These are phyloP conservation scores for Triangularia setosa DNA, from an alignment of 2,329 filamentous ascomycete species.

Conservation along the genomic window DNA sequence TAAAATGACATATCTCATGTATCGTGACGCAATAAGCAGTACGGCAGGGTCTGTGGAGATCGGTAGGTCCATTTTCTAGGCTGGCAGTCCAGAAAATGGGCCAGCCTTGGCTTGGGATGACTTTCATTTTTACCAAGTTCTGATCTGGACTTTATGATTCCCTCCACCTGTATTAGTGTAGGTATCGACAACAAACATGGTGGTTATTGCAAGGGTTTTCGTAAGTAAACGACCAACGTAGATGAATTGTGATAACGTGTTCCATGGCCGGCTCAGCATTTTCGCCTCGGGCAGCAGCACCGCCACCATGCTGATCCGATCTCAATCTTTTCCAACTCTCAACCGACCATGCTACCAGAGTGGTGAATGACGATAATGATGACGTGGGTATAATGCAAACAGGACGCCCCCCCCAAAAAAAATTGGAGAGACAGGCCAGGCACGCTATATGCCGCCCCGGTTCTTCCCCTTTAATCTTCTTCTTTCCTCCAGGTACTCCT, in stretches of 20 bases:
- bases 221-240: not conserved
- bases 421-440: not conserved
- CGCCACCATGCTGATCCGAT: not conserved
- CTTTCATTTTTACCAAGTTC: not conserved
- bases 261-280: not conserved
- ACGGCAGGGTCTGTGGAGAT: not conserved
- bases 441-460: constrained; percentile 1
- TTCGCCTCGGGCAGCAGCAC: too few relatives aligned
- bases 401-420: not conserved
- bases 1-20: not conserved
- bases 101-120: not conserved
- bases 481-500: constrained; percentile 5
- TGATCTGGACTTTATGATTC: too few relatives aligned
- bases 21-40: not conserved
- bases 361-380: not conserved
- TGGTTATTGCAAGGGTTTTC: not conserved
- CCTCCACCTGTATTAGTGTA: too few relatives aligned
- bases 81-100: not conserved
- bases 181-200: too few relatives aligned
- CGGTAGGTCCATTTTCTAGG: not conserved
- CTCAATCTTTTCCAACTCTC: not conserved
- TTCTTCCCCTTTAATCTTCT: constrained; percentile 13
- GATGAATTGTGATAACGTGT: not conserved
- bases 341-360: not conserved
- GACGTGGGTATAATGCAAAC: not conserved